Conservation (phyloP, 371 early-diverging fungal genomes). For the Actinomortierella wolfii region DNA sequence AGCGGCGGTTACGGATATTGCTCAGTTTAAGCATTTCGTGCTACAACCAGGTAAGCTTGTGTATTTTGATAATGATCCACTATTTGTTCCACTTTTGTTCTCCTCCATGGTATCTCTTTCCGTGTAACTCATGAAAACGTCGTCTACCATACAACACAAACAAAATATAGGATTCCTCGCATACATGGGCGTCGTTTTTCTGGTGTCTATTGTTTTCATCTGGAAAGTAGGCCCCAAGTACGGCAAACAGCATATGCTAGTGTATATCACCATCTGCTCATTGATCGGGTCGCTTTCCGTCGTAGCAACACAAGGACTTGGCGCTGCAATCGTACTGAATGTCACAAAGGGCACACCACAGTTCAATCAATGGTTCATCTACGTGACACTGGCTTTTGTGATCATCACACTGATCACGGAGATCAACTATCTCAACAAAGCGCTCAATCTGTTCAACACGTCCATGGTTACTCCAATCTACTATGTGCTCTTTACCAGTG, state of each 20-base stretch:
- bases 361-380: slow-evolving; percentile 87
- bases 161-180: slow-evolving; percentile 71
- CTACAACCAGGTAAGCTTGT: slow-evolving; percentile 66
- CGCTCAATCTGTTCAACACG: slow-evolving; percentile 91
- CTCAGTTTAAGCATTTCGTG: slow-evolving; percentile 77
- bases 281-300: slow-evolving; percentile 93
- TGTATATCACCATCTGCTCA: slow-evolving; percentile 89
- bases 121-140: too few relatives aligned
- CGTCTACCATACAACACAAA: too few relatives aligned
- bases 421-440: slow-evolving; percentile 96
- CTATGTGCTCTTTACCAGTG: slow-evolving; percentile 93
- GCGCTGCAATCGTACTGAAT: slow-evolving; percentile 88
- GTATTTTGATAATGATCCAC: neutral
- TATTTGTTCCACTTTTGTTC: too few relatives aligned
- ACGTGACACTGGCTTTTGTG: slow-evolving; percentile 77
- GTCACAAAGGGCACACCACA: slow-evolving; percentile 83
- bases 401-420: slow-evolving; percentile 80
- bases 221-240: slow-evolving; percentile 82
- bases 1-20: slow-evolving; percentile 76
- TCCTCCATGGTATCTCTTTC: too few relatives aligned
- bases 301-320: slow-evolving; percentile 90
- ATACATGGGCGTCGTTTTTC: slow-evolving; percentile 74
- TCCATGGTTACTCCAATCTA: slow-evolving; percentile 92
- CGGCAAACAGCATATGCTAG: slow-evolving; percentile 85
- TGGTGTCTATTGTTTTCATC: slow-evolving; percentile 64